Evolutionary conservation across 2,329 filamentous ascomycete species (phyloP), one percentile per base, ranked within the genome.

Genomic region (Thelonectria blattea): DNA sequence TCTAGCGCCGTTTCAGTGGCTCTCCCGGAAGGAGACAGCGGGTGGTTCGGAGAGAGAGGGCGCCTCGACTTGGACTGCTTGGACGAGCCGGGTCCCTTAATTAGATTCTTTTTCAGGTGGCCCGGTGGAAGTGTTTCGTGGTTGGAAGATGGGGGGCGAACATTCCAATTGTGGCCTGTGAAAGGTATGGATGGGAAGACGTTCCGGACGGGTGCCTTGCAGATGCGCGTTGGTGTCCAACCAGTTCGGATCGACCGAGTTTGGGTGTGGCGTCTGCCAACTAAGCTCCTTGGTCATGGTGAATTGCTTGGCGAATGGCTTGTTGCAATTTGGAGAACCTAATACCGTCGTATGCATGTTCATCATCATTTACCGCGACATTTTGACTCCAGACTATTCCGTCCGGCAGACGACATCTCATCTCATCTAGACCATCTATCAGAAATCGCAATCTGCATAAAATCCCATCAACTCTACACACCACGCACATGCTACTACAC

Each of bases 1-100:
- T 27, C 58, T 69, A 67, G 65, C 62, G 67, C 49, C 27, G 67
- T 69, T 68, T 68, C 66, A 68, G 55, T 65, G 61, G 57, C 47
- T 24, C 41, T 57, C 66, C 60, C 57, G 20, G 51, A 49, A 50
- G 54, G 52, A 60, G 54, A 39, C 51, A 56, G 48, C 60, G 58
- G 60, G 60, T 69, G 67, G 67, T 59, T 65, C 57, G 60, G 57
- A 45, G 48, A 30, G 57, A 45, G 48, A 30, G 8, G 8, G 27
- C 27, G 27, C 27, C 5, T 10, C 9, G 27, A 32, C 52, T 43
- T 43, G 41, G 18, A 46, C 27, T 30, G n/a, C 27, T 30, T 30
- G 27, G 27, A 30, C 27, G 27, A 7, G 18, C 22, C 12, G 15
- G 18, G 43, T 46, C 45, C 52, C 46, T 48, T 55, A 55, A 55